Evolutionary conservation across 106 monocot species (phyloP), one percentile per base, ranked within the genome.

Genomic region (Xerophyta viscosa): DNA sequence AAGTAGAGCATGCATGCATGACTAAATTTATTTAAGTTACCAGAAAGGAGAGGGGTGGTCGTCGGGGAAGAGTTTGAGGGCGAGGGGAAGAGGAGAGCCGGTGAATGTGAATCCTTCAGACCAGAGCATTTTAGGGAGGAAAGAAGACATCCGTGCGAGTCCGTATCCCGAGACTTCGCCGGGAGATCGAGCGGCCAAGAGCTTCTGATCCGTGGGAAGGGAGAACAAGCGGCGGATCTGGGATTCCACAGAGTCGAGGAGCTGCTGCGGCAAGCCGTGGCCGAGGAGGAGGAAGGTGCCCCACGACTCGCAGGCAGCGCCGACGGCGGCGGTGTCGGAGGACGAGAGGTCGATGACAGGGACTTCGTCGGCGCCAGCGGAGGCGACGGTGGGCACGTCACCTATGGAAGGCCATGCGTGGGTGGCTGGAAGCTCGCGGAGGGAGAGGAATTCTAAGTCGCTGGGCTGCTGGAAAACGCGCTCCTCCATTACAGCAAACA

Each of bases 51-150:
- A n/a, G 65, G 75, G n/a, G n/a, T n/a, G 43, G 51, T 78, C 76
- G 25, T 70, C 27, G 8, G 88, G 88, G 77, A 80, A 82, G 43
- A 96, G 78, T 23, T 61, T 61, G 20, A 69, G 60, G 39, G 88
- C 78, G 28, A 81, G 69, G 20, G 72, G 55, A 25, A 58, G 49
- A 2, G 81, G 66, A 41, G 84, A 63, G 27, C 81, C 84, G 27
- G 58, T 50, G 61, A 96, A 73, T 58, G 94, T 88, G 76, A 85
- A 96, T 14, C 94, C 94, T 59, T 96, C 94, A 2, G 75, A 96
- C 94, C 94, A 96, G 78, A 96, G 77, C 44, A 61, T 52, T 72
- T 96, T 96, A 41, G 78, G 61, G 72, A 88, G 88, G 76, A 88
- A 85, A 19, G 84, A 64, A 10, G 94, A 84, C 69, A 96, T 81